Percentiles rank a stretch among this genome's conserved stretches.
These are phyloP conservation scores for Ceratobasidium sp. DNA, from an alignment of 1,284 basidiomycete species.

Conservation along the genomic window DNA sequence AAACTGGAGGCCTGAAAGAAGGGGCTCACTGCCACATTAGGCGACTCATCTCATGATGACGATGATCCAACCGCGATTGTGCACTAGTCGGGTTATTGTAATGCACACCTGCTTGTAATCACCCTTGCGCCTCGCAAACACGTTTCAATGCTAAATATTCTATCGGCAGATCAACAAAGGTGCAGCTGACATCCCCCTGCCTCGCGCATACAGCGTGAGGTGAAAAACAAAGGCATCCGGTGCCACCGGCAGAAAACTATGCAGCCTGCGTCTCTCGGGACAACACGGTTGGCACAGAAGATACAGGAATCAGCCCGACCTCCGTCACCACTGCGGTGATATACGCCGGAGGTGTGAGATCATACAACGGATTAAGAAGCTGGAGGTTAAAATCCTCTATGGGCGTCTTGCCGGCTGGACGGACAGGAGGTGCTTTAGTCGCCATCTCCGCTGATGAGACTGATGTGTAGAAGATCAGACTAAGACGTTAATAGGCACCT, in stretches of 20 bases:
- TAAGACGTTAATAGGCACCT: not conserved
- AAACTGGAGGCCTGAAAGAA: slow-evolving; percentile 37
- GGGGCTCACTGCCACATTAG: slow-evolving; percentile 41
- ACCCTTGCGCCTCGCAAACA: slow-evolving; percentile 1
- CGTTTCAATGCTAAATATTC: slow-evolving; percentile 21
- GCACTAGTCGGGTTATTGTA: not conserved
- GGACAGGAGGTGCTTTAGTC: slow-evolving; percentile 34
- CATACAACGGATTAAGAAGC: slow-evolving; percentile 86
- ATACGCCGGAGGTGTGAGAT: slow-evolving; percentile 87
- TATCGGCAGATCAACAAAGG: slow-evolving; percentile 26
- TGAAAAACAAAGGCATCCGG: slow-evolving; percentile 16
- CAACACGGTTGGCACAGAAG: slow-evolving; percentile 59
- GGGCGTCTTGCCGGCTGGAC: slow-evolving; percentile 52
- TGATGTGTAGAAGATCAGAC: slow-evolving; percentile 3
- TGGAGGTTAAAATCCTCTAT: slow-evolving; percentile 61
- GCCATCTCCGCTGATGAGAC: slow-evolving; percentile 21
- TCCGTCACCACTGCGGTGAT: slow-evolving; percentile 98
- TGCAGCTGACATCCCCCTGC: slow-evolving; percentile 12
- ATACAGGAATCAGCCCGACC: slow-evolving; percentile 90
- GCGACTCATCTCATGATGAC: slow-evolving; percentile 41
- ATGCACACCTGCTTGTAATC: not conserved
- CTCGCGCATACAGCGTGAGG: slow-evolving; percentile 31
- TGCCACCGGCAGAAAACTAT: slow-evolving; percentile 14
- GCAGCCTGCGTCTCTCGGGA: slow-evolving; percentile 44
- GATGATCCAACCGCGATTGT: slow-evolving; percentile 44